Percentiles rank a stretch among this genome's conserved stretches.
Conservation (phyloP, 2,329 filamentous ascomycete genomes). For the Lasiodiplodia sp. region DNA sequence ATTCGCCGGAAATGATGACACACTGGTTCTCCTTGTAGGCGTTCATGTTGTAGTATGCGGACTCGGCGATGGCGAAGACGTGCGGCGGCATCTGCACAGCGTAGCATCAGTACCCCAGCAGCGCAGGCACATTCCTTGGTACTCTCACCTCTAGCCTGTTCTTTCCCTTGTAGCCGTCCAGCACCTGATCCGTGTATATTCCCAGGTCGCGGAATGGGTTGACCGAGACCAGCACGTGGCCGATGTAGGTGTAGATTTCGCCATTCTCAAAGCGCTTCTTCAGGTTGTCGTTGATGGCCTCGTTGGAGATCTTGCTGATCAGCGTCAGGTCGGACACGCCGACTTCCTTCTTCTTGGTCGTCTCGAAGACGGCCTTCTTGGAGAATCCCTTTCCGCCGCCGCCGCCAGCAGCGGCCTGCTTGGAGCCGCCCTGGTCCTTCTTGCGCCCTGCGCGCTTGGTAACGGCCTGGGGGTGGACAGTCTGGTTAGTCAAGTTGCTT, state of each 20-base stretch:
- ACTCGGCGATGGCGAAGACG: constrained; percentile 96
- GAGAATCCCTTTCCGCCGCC: constrained; percentile 70
- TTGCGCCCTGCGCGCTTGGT: constrained; percentile 66
- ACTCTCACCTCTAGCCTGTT: constrained; percentile 78
- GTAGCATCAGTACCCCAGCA: constrained; percentile 22
- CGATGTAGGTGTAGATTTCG: constrained; percentile 99
- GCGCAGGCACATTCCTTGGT: background rate
- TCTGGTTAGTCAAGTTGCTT: constrained; percentile 4
- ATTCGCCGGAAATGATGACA: constrained; percentile 98
- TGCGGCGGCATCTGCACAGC: constrained; percentile 75
- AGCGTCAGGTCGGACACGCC: constrained; percentile 97
- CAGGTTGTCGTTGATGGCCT: constrained; percentile 98
- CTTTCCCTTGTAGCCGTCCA: constrained; percentile 95
- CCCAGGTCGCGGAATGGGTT: constrained; percentile 97
- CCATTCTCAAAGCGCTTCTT: constrained; percentile 97
- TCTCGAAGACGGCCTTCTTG: constrained; percentile 95
- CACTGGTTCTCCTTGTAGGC: constrained; percentile 99
- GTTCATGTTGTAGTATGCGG: constrained; percentile 99
- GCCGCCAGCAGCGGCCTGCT: constrained; percentile 50
- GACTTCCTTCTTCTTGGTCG: constrained; percentile 98
- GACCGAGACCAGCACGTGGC: constrained; percentile 98
- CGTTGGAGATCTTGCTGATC: constrained; percentile 98
- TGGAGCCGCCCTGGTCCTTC: constrained; percentile 57
- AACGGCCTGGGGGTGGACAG: constrained; percentile 54
- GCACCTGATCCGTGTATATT: constrained; percentile 94